Base-by-base conservation (phyloP, 345 rosid species). In the Combretum micranthum region DNA sequence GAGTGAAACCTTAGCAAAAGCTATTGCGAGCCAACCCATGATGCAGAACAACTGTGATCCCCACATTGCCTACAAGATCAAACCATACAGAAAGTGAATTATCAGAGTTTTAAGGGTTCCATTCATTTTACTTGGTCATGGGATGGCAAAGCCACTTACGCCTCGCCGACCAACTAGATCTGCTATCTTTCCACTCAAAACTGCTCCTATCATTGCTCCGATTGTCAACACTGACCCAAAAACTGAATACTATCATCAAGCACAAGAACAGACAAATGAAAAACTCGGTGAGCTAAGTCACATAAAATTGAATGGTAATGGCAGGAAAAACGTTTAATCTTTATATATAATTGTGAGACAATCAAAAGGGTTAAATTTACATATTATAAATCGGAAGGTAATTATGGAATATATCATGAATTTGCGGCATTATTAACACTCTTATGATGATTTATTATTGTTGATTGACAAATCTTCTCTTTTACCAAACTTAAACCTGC, bases 211-310 rank as follows among this genome's bases (percentile, higher is more conserved):
- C 60, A 65, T 62, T 47, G 64, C 78, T 61, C 78, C 78, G 15
- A 73, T 47, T 32, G 73, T 73, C 65, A 69, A 50, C 55, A 63
- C 50, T 12, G 74, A 73, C 48, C 74, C 69, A 48, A 73, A 73
- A 12, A 73, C 62, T 9, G 77, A 57, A 23, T 69, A 73, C 77
- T 73, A 64, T 16, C 39, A 52, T 39, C 42, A 51, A 50, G 46
- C 14, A 11, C 1, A 20, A 17, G 20, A 50, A 43, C 23, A 10
- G 5, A 46, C 69, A 58, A 2, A 25, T 2, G 2, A 25, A 2
- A 2, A 5, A 25, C 26, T 5, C 26, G 5, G 5, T 2, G 5
- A 25, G 5, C 26, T 25, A 5, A 25, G 26, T 25, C 2, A 2
- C 5, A 25, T 25, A 2, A 25, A 25, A 5, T 25, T 25, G 26